Evolutionary conservation across 164 flowering plant species (phyloP).

Genomic region (Kingdonia uniflora): DNA sequence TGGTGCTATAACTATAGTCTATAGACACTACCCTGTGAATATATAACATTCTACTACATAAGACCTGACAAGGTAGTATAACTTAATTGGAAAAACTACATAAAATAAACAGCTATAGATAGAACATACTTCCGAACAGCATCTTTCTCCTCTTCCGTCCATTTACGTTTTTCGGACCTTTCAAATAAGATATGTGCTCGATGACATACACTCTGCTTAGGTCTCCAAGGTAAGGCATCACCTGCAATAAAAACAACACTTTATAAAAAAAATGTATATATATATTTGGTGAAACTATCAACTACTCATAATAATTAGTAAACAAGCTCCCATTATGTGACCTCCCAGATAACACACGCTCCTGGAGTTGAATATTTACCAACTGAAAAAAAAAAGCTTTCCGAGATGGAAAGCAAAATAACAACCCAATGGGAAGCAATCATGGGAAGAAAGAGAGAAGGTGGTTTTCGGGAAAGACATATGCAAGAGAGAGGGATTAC

Average conservation of each 20-base stretch:
- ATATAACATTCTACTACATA: neutral
- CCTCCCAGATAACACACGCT: too few species aligned
- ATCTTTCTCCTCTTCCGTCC: conserved; percentile 47
- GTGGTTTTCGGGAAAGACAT: too few species aligned
- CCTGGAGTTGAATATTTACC: too few species aligned
- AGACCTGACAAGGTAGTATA: neutral
- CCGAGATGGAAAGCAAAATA: too few species aligned
- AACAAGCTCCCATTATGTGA: too few species aligned
- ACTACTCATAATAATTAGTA: too few species aligned
- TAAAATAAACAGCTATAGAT: neutral
- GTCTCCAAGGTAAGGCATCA: conserved; percentile 40
- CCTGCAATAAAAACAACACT: conserved; percentile 9
- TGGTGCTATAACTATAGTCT: too few species aligned
- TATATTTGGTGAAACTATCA: neutral
- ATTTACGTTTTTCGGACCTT: conserved; percentile 32
- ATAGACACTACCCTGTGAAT: neutral
- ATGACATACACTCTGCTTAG: conserved; percentile 21
- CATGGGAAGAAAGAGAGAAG: too few species aligned
- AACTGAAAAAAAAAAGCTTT: too few species aligned
- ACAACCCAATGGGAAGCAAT: too few species aligned
- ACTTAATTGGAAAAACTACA: neutral
- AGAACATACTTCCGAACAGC: conserved; percentile 16
- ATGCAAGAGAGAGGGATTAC: too few species aligned
- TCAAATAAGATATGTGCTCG: conserved; percentile 49
- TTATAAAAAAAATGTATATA: neutral